A percentile compares a stretch with the other conserved stretches of the same genome.
These are phyloP conservation scores for Brassica nigra DNA, from an alignment of 345 rosid genomes.

Conservation along the genomic window DNA sequence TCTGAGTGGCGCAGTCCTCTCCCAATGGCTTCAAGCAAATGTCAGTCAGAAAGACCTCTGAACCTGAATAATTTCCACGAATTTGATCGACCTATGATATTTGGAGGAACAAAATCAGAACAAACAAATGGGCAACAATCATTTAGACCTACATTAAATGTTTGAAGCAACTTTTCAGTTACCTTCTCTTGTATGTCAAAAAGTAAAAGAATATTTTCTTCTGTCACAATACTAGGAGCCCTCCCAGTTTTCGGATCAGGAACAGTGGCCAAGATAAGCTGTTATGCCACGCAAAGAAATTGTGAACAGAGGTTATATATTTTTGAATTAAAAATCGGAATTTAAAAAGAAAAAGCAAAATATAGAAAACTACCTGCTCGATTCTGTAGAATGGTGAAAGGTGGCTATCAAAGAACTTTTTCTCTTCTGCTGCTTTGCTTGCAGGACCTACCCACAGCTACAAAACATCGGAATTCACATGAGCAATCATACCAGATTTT, in stretches of 20 bases:
- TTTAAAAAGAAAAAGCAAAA: slow-evolving; percentile 14
- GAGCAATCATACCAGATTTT: slow-evolving; percentile 15
- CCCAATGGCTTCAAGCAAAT: slow-evolving; percentile 96
- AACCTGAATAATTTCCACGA: slow-evolving; percentile 79
- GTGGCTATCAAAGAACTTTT: slow-evolving; percentile 84
- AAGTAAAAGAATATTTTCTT: slow-evolving; percentile 79
- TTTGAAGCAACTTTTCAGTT: slow-evolving; percentile 6
- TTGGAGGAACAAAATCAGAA: slow-evolving; percentile 8
- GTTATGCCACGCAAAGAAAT: slow-evolving; percentile 34
- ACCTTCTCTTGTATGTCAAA: slow-evolving; percentile 97
- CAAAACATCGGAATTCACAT: slow-evolving; percentile 29
- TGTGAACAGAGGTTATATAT: slow-evolving; percentile 26
- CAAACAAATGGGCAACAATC: slow-evolving; percentile 19
- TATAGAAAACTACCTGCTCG: slow-evolving; percentile 73
- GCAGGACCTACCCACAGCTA: slow-evolving; percentile 97
- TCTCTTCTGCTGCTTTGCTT: slow-evolving; percentile 92
- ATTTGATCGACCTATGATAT: slow-evolving; percentile 74
- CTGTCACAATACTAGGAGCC: slow-evolving; percentile 72
- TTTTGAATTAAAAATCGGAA: not conserved
- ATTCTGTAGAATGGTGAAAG: slow-evolving; percentile 97
- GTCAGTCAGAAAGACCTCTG: slow-evolving; percentile 63
- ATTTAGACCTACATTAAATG: slow-evolving; percentile 5
- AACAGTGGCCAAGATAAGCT: slow-evolving; percentile 84
- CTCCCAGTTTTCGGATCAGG: slow-evolving; percentile 59
- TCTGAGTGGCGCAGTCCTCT: slow-evolving; percentile 93